Conservation (phyloP, 2,329 filamentous ascomycete species). For the Aurifilum marmelostoma region DNA sequence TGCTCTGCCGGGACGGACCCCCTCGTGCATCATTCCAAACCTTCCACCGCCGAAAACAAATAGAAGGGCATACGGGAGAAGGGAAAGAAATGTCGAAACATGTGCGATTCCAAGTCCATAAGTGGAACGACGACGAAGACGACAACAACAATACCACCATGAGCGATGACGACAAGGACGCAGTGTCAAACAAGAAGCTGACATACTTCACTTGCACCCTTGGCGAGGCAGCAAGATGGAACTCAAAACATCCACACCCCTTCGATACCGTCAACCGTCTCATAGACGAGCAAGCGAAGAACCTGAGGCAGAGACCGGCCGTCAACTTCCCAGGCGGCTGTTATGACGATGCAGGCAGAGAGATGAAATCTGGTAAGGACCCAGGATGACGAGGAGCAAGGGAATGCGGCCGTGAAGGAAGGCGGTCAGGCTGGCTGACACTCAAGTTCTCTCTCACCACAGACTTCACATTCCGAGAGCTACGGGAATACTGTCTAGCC, state of each 20-base stretch:
- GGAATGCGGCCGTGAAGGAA: not conserved
- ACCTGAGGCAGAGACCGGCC: constrained; percentile 45
- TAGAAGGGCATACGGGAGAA: not conserved
- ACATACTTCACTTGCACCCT: constrained; percentile 67
- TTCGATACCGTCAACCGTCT: constrained; percentile 54
- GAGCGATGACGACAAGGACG: not conserved
- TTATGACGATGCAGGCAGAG: constrained; percentile 20
- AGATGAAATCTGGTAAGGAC: constrained; percentile 27
- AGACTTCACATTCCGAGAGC: constrained; percentile 37
- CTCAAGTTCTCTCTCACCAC: not conserved
- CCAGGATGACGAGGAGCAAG: not conserved
- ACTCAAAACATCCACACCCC: constrained; percentile 36
- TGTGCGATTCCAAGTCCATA: constrained; percentile 17
- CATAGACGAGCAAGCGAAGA: constrained; percentile 50
- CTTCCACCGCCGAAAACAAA: not conserved
- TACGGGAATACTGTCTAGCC: constrained; percentile 37
- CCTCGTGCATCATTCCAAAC: not conserved
- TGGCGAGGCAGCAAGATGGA: constrained; percentile 53
- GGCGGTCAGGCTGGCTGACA: constrained; percentile 5
- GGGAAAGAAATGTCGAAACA: constrained; percentile 14
- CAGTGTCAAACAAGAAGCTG: constrained; percentile 3
- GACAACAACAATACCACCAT: not conserved
- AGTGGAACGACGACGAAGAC: constrained; percentile 7
- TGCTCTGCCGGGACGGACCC: not conserved
- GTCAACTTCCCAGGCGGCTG: constrained; percentile 30